These are phyloP conservation scores for Penicillium hesseltinei DNA, from an alignment of 2,329 filamentous ascomycete genomes.

Conservation along the genomic window DNA sequence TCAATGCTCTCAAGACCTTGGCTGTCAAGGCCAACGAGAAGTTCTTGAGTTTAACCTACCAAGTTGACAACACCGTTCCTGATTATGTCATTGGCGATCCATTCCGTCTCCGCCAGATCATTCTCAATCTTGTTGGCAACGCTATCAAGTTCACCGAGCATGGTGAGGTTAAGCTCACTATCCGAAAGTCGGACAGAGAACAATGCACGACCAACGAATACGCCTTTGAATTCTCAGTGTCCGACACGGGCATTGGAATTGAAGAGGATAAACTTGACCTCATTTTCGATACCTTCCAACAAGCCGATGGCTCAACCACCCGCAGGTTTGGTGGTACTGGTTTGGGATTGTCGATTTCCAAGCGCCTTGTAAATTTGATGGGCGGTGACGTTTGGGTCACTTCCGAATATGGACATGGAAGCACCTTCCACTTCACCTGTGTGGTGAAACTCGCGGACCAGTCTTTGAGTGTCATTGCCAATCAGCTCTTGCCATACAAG, in stretches of 20 bases:
- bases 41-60: conserved; percentile 86
- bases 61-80: conserved; percentile 88
- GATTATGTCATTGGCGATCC: conserved; percentile 96
- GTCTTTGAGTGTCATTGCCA: conserved; percentile 71
- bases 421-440: conserved; percentile 95
- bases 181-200: conserved; percentile 67
- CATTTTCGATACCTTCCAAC: conserved; percentile 98
- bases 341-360: conserved; percentile 90
- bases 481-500: conserved; percentile 81
- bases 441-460: conserved; percentile 79
- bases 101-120: conserved; percentile 93
- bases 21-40: conserved; percentile 98
- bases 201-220: conserved; percentile 73
- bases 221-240: conserved; percentile 91
- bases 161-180: conserved; percentile 93
- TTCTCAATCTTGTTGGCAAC: conserved; percentile 94
- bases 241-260: conserved; percentile 95
- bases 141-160: conserved; percentile 99
- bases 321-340: conserved; percentile 94
- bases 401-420: conserved; percentile 86
- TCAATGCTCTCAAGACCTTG: conserved; percentile 93
- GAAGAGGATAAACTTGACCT: conserved; percentile 91
- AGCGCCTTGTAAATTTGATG: conserved; percentile 93
- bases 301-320: conserved; percentile 95
- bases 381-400: conserved; percentile 95